Base-by-base conservation (phyloP, 2,329 filamentous ascomycete genomes). In the Bipolaris cookei region DNA sequence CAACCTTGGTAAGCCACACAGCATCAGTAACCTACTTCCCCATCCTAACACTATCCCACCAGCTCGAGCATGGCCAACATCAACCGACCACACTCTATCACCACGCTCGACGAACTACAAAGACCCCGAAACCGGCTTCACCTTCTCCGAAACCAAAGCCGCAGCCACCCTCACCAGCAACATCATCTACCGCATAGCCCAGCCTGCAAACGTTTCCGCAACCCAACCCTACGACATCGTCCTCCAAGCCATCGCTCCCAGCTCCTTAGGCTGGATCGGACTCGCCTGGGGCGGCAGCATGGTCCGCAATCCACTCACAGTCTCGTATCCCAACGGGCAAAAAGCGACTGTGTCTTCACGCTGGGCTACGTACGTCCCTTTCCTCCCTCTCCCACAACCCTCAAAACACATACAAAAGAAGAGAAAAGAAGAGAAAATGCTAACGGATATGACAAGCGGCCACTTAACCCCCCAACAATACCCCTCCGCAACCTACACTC, bases 51-150 rank as follows among this genome's bases (percentile, higher is more conserved):
- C 61, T 11, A 13, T 1, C 6, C 2, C 38, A 7, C 6, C 44
- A 72, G 70, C 54, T 34, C 44, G 63, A 25, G 63, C 59, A 23
- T 59, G 54, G 44, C 70, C 67, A 30, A 55, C 57, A 8, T 51
- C 51, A 20, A 55, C 51, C 6, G 4, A 47, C 1, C 46, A 42
- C 1, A 47, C 8, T 2, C 34, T 62, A n/a, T 50, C 50, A 18
- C 56, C 62, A 21, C 58, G 58, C 13, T 61, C 69, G 2, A 54
- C 65, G 25, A 49, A 62, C n/a, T 64, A 62, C 51, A 45, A 61
- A 1, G 71, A 74, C 55, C 46, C 62, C 25, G 71, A 73, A 46
- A 74, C 70, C 21, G 71, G 71, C 46, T 74, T 74, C 55, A 72
- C 69, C 6, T 73, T 73, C 58, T 72, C 70, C 20, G 68, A 74